These are phyloP conservation scores for Kwoniella dendrophila DNA, from an alignment of 768 basidiomycete genomes.

Conservation along the genomic window DNA sequence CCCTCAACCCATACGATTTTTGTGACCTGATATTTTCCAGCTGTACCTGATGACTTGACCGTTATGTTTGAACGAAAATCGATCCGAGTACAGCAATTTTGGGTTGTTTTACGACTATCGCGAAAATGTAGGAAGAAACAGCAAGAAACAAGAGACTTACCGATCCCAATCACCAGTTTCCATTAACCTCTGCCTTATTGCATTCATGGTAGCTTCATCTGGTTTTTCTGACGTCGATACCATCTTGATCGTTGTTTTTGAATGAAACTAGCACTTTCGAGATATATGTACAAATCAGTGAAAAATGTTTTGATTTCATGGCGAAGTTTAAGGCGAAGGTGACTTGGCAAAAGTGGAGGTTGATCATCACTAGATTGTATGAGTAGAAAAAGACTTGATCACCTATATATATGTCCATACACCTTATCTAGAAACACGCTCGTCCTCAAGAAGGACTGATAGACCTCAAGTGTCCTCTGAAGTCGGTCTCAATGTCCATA, in stretches of 20 bases:
- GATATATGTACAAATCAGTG: neutral
- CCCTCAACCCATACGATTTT: neutral
- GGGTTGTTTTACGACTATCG: neutral
- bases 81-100: no score
- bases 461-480: no score
- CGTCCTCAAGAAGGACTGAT: neutral
- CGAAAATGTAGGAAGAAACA: neutral
- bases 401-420: no score
- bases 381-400: no score
- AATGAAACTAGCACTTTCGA: neutral
- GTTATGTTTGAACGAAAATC: no score
- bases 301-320: neutral
- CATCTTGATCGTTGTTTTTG: slow-evolving; percentile 1
- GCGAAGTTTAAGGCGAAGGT: no score
- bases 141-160: slow-evolving; percentile 23
- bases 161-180: slow-evolving; percentile 52
- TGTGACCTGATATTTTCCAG: no score
- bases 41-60: no score
- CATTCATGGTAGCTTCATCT: slow-evolving; percentile 32
- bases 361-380: neutral
- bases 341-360: slow-evolving; percentile 1
- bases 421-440: no score
- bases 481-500: slow-evolving; percentile 13
- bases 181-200: slow-evolving; percentile 37
- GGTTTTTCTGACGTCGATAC: slow-evolving; percentile 22